Base-by-base conservation (phyloP, 177 flowering plant species). In the Vitis hybrid region DNA sequence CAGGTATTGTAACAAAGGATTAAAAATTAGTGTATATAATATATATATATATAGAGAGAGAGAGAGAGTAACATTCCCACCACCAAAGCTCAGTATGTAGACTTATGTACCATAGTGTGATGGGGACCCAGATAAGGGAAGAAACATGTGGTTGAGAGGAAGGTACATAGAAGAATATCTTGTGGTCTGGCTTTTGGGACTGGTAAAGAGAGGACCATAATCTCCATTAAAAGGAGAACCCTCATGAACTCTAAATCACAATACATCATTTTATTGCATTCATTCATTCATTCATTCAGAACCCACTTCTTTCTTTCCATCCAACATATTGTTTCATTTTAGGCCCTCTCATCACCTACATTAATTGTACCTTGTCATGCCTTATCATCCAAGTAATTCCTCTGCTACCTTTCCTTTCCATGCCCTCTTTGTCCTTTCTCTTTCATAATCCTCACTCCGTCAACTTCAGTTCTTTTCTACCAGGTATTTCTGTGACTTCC, bases 361-460 rank as follows among this genome's bases (percentile, higher is more conserved):
- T 57, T 2, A 2, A n/a, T 57, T 68, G 66, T 61, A 57, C 51
- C 66, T 65, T 66, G 57, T 60, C 72, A 78, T 73, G 77, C 78
- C 89, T 87, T 88, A 82, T 82, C 77, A 76, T 70, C 81, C 86
- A 84, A 88, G 96, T 81, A 83, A 83, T 75, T 79, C 81, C 85
- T 64, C 84, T 74, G 85, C 71, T 66, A 49, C 70, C 83, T 84
- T 66, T 56, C 26, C 88, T 88, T 92, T 86, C 90, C 69, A 84
- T 61, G 60, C 81, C 85, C 88, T 78, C 81, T 79, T 90, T 94
- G 29, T 26, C 22, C 29, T 26, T 26, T 26, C 29, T 26, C 29
- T 26, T 26, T 2, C 29, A 26, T 26, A 26, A 26, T 26, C 29
- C 29, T 26, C 29, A 26, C 29, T 26, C 29, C 29, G 29, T 26